These are phyloP conservation scores for Claviceps spartinae DNA, from an alignment of 2,329 filamentous ascomycete species.

Conservation along the genomic window DNA sequence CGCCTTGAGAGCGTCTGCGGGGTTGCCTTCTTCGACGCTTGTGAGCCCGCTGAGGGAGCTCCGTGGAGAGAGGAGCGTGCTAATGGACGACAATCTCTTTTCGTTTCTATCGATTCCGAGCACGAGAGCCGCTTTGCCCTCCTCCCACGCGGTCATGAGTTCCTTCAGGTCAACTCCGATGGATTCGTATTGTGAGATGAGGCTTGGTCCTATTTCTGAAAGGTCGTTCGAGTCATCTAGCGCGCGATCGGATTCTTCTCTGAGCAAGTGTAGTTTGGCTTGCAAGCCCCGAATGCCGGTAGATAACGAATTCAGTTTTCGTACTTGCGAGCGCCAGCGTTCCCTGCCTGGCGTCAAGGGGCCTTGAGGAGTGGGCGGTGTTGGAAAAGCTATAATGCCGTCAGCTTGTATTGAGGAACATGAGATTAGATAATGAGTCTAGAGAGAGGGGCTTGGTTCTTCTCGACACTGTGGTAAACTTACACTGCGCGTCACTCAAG, in stretches of 20 bases:
- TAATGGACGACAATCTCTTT: slow-evolving; percentile 51
- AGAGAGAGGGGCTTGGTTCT: background rate
- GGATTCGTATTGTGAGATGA: slow-evolving; percentile 87
- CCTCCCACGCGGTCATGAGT: slow-evolving; percentile 73
- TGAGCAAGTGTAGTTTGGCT: slow-evolving; percentile 82
- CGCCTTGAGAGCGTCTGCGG: slow-evolving; percentile 54
- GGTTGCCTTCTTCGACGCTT: slow-evolving; percentile 40
- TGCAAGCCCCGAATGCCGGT: slow-evolving; percentile 84
- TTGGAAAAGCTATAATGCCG: slow-evolving; percentile 32
- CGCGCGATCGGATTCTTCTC: slow-evolving; percentile 74
- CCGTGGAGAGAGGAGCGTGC: slow-evolving; percentile 43
- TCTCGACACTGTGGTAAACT: slow-evolving; percentile 18
- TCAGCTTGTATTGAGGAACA: background rate
- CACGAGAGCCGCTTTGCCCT: slow-evolving; percentile 70
- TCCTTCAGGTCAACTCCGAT: slow-evolving; percentile 78
- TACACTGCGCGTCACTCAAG: slow-evolving; percentile 68
- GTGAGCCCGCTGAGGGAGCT: slow-evolving; percentile 55
- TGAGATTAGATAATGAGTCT: background rate
- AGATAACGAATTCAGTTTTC: slow-evolving; percentile 77
- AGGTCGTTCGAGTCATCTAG: slow-evolving; percentile 62
- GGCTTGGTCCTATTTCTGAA: slow-evolving; percentile 60
- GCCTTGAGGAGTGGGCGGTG: slow-evolving; percentile 42
- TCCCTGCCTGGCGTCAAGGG: slow-evolving; percentile 63
- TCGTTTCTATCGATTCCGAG: slow-evolving; percentile 72
- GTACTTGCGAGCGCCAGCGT: slow-evolving; percentile 71